phyloP scores from a whole-genome alignment of 140 eudicot species.

The Cichorium intybus region DNA sequence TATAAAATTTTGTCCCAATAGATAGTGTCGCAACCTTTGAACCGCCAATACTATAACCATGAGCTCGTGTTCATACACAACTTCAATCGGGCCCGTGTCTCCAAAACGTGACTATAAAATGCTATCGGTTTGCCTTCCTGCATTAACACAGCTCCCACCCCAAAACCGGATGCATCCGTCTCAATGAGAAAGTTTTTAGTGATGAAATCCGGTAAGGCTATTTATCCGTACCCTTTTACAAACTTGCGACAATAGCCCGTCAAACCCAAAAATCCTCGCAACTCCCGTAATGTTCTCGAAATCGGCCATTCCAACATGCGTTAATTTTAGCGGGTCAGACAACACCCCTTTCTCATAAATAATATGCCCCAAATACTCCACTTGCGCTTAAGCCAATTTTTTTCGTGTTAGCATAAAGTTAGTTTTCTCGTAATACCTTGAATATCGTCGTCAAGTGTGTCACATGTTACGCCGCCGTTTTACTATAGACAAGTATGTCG shows the following conservation, averaged over 20 bases:
- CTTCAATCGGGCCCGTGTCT: background rate
- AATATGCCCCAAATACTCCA: conserved; percentile 15
- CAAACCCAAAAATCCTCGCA: conserved; percentile 14
- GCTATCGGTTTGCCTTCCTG: background rate
- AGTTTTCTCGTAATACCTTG: background rate
- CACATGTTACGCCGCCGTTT: background rate
- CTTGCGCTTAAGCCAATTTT: background rate
- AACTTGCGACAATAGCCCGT: conserved; percentile 10
- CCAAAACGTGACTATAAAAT: background rate
- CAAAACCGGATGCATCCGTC: background rate
- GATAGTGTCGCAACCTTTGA: background rate
- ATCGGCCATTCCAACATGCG: conserved; percentile 1
- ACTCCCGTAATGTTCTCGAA: background rate
- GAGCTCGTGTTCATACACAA: background rate
- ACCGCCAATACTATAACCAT: background rate
- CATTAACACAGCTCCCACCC: background rate
- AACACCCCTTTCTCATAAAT: background rate
- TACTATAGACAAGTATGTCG: conserved; percentile 18
- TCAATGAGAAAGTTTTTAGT: background rate
- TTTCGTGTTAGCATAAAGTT: background rate
- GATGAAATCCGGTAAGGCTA: background rate
- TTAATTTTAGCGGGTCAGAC: background rate
- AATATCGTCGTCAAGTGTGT: background rate
- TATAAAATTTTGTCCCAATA: background rate
- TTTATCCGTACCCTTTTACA: background rate